A percentile compares a stretch with the other conserved stretches of the same genome.
Evolutionary conservation across 2,329 filamentous ascomycete genomes (phyloP).

Genomic region (Talaromyces sp.): DNA sequence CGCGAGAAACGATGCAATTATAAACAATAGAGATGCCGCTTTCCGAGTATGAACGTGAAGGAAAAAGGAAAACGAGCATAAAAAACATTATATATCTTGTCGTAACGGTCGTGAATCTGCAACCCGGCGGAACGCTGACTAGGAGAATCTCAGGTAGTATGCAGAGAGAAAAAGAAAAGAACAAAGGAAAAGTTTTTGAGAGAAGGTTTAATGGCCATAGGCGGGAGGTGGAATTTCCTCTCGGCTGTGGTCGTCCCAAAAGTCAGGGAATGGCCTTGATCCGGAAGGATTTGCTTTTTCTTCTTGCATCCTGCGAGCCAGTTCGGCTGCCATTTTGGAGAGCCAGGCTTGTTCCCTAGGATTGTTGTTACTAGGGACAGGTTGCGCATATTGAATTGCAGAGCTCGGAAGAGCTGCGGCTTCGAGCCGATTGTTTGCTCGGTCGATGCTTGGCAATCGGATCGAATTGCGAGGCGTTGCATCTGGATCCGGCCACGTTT

Average conservation of each 20-base stretch:
- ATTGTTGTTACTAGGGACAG: conserved; percentile 22
- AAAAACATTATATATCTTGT: conserved; percentile 13
- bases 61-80: conserved; percentile 5
- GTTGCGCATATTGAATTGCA: conserved; percentile 34
- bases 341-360: conserved; percentile 50
- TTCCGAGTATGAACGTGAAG: conserved; percentile 4
- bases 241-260: conserved; percentile 38
- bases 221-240: conserved; percentile 46
- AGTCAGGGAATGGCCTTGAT: conserved; percentile 34
- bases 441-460: conserved; percentile 18
- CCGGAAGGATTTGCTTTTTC: conserved; percentile 59
- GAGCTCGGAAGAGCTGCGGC: conserved; percentile 34
- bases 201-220: conserved; percentile 40
- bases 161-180: not conserved
- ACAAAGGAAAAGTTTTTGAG: not conserved
- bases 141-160: conserved; percentile 16
- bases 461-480: conserved; percentile 36
- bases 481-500: conserved; percentile 29
- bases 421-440: conserved; percentile 20
- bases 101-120: conserved; percentile 22
- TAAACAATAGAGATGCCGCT: conserved; percentile 14
- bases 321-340: conserved; percentile 81
- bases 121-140: conserved; percentile 20
- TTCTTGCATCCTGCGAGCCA: conserved; percentile 79
- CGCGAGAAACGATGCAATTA: conserved; percentile 15